Evolutionary conservation across 331 rosid species (phyloP), one percentile per base, ranked within the genome.

Genomic region (Phaseolus coccineus): DNA sequence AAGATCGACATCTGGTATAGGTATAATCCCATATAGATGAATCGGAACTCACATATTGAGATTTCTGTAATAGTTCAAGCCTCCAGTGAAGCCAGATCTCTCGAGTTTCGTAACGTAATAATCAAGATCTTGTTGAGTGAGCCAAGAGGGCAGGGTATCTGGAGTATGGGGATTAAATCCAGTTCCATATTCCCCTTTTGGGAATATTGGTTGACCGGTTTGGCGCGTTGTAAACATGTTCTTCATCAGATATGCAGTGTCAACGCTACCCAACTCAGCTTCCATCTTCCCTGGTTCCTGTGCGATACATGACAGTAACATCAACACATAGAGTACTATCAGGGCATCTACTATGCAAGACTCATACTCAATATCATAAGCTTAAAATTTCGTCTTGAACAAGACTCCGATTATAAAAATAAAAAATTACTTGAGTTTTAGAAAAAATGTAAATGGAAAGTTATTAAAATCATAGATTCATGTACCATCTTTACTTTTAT

Each of bases 11-110:
- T 33, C 4, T 33, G 37, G 0, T 1, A 3, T 33, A 44, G 10
- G 22, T 19, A 19, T 19, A 19, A 19, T 19, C 3, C 4, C n/a
- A 3, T 27, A 58, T 10, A 64, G 2, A 31, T 6, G 44, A 64
- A 64, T 33, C 22, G 53, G 39, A 50, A 69, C 57, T 35, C 25
- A 85, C 82, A 52, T 9, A 53, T 85, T 57, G 8, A 83, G 72
- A 69, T 73, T 73, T 77, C 87, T 67, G 47, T 85, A 64, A 76
- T 82, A 85, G 80, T 78, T 85, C 69, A 82, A 44, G 9, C 53
- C 83, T 52, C 81, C 83, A 15, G 81, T 58, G 83, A 83, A 28
- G 8, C 87, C 79, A 4, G 82, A 72, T 25, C 73, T 78, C 8
- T 83, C 22, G 39, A 80, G 77, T 52, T 80, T 59, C 9, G 68